Conservation (phyloP, 768 basidiomycete species). For the Coprinellus aureogranulatus region DNA sequence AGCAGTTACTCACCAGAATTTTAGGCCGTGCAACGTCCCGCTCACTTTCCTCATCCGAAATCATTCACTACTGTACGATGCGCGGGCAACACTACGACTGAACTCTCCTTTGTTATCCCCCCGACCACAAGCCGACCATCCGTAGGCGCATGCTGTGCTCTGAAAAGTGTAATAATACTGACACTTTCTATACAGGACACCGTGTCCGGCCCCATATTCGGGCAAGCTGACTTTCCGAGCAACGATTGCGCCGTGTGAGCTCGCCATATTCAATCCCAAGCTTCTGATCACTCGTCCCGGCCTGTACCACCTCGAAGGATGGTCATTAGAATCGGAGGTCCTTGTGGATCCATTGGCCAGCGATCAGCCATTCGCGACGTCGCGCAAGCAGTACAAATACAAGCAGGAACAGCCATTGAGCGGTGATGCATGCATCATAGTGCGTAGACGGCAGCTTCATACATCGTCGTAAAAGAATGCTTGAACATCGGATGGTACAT, state of each 20-base stretch:
- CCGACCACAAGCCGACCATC: conserved; percentile 7
- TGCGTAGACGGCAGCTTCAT: conserved; percentile 25
- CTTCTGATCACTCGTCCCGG: conserved; percentile 67
- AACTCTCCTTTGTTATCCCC: conserved; percentile 20
- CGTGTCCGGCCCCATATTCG: conserved; percentile 53
- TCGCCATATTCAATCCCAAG: conserved; percentile 42
- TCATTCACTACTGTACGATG: conserved; percentile 61
- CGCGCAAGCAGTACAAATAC: conserved; percentile 29
- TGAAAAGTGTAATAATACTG: not conserved
- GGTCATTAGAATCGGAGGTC: conserved; percentile 59
- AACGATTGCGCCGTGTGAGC: conserved; percentile 48
- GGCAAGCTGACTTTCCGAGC: conserved; percentile 71
- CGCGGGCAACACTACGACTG: conserved; percentile 57
- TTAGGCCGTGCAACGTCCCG: conserved; percentile 54
- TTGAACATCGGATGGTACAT: no score
- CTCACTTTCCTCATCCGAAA: conserved; percentile 65
- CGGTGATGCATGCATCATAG: conserved; percentile 29
- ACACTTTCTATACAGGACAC: conserved; percentile 30
- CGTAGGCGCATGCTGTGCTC: not conserved
- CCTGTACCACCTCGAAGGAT: conserved; percentile 60
- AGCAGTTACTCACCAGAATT: not conserved
- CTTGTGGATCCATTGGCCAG: not conserved
- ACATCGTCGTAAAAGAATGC: conserved; percentile 9
- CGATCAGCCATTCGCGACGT: not conserved
- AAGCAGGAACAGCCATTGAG: conserved; percentile 28